Percentiles rank a stretch among this genome's conserved stretches.
These are phyloP conservation scores for Lathyrus sativus DNA, from an alignment of 306 rosid species.

Conservation along the genomic window DNA sequence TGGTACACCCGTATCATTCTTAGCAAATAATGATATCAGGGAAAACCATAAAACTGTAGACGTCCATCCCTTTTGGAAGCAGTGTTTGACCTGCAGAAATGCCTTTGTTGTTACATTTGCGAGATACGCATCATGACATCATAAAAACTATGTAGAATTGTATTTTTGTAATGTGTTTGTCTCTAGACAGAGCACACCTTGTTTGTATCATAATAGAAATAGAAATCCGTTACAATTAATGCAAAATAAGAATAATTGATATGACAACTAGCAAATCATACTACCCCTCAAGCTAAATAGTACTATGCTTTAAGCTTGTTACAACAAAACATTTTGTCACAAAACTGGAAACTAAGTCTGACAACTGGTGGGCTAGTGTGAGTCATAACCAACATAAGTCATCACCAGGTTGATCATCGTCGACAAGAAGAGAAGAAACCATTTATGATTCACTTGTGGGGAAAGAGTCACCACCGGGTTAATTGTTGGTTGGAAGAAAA, in stretches of 20 bases:
- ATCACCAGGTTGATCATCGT: neutral
- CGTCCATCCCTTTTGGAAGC: slow-evolving; percentile 57
- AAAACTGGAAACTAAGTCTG: neutral
- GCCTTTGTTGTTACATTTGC: slow-evolving; percentile 17
- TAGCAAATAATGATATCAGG: slow-evolving; percentile 78
- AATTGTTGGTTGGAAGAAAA: neutral
- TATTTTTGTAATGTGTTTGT: too few species aligned
- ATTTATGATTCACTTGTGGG: neutral
- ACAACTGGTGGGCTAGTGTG: neutral
- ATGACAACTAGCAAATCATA: too few species aligned
- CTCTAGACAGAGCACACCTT: too few species aligned
- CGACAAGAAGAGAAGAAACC: neutral
- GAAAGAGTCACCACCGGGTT: neutral
- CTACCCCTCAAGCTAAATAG: too few species aligned
- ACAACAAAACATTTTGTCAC: neutral
- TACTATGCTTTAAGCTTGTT: too few species aligned
- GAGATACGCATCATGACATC: slow-evolving; percentile 9
- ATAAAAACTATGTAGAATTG: neutral
- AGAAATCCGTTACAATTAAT: too few species aligned
- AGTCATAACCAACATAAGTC: neutral
- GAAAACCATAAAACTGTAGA: slow-evolving; percentile 79
- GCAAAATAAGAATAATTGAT: too few species aligned
- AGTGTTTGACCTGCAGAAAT: slow-evolving; percentile 70
- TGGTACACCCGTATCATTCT: slow-evolving; percentile 68
- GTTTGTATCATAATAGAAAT: too few species aligned